Conservation (phyloP, 805 yeast species). For the Ogataea glucozyma region DNA sequence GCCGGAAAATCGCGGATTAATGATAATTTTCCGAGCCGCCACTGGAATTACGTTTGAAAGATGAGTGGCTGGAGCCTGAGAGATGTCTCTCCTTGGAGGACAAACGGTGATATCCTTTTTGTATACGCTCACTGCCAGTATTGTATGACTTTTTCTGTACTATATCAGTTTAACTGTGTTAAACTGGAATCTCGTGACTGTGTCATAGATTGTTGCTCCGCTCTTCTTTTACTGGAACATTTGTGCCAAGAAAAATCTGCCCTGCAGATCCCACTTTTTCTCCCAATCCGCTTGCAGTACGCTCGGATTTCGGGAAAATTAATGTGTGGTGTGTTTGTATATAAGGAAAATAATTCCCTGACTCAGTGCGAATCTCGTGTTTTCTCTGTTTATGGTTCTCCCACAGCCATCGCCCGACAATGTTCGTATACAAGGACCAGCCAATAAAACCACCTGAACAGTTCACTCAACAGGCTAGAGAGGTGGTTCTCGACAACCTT, state of each 20-base stretch:
- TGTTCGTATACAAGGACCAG: constrained; percentile 21
- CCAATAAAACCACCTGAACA: constrained; percentile 25
- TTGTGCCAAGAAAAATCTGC: constrained; percentile 3
- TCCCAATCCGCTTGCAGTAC: background rate
- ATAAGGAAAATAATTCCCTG: constrained; percentile 1
- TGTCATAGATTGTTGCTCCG: background rate
- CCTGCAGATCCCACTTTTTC: background rate
- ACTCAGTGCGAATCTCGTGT: background rate
- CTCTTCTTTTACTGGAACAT: constrained; percentile 1
- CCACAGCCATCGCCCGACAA: background rate
- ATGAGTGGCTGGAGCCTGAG: background rate
- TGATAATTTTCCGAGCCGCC: constrained; percentile 3
- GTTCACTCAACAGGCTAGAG: constrained; percentile 30
- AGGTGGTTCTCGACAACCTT: constrained; percentile 25
- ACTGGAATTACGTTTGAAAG: background rate
- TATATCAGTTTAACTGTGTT: no score
- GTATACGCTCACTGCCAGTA: background rate
- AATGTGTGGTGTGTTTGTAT: constrained; percentile 1
- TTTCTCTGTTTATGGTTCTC: background rate
- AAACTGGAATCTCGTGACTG: no score
- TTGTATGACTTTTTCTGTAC: background rate
- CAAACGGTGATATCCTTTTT: background rate
- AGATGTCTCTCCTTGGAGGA: no score
- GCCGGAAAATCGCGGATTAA: constrained; percentile 16
- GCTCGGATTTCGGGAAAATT: constrained; percentile 9